phyloP scores from a whole-genome alignment of 805 yeast genomes.

The Metschnikowia noctiluminum region DNA sequence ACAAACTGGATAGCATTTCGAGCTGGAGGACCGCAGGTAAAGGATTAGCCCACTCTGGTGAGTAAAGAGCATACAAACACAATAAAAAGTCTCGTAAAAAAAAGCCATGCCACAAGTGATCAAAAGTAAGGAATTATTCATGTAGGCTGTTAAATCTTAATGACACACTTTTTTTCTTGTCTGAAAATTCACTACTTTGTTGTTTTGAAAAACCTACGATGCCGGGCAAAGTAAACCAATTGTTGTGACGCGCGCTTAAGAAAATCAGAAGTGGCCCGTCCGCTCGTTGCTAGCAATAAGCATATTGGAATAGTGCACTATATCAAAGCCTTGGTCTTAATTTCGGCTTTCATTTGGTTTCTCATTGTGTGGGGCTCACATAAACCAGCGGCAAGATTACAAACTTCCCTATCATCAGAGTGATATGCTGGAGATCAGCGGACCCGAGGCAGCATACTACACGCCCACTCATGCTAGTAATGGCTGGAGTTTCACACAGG shows the following conservation, averaged over 20 bases:
- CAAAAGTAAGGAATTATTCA: too few species aligned
- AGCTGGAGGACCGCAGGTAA: constrained; percentile 9
- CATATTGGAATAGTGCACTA: background rate
- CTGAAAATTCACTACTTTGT: too few species aligned
- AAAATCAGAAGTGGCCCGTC: too few species aligned
- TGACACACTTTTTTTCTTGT: too few species aligned
- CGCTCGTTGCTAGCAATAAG: too few species aligned
- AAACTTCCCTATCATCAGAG: background rate
- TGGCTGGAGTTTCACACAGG: constrained; percentile 72
- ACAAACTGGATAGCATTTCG: background rate
- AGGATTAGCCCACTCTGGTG: background rate
- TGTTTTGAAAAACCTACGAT: background rate
- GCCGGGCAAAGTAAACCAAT: background rate
- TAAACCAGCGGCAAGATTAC: background rate
- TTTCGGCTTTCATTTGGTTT: too few species aligned
- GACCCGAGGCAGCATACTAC: constrained; percentile 6
- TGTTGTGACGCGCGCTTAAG: background rate
- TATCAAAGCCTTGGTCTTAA: too few species aligned
- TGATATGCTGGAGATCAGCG: constrained; percentile 3
- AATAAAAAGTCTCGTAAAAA: too few species aligned
- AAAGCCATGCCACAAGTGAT: too few species aligned
- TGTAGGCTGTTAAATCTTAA: too few species aligned
- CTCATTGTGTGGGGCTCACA: too few species aligned
- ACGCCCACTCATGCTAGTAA: constrained; percentile 3
- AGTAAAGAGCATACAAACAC: background rate